Conservation (phyloP, 2,329 filamentous ascomycete species). For the Clathrospora elynae region DNA sequence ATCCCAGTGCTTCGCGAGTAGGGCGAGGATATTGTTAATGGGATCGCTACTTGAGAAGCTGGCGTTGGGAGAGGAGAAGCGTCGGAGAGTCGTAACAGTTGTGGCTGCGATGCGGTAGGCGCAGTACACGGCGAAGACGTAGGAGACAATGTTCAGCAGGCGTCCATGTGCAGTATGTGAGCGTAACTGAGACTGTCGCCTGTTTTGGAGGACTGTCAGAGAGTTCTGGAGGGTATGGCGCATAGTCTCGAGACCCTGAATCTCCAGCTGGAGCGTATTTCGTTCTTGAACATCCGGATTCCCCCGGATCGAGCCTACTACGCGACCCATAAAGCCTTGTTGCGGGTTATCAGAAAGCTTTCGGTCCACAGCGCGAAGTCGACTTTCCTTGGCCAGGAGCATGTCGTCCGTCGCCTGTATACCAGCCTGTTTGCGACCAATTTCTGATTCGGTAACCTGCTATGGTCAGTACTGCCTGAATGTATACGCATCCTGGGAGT, state of each 20-base stretch:
- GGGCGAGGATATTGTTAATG: conserved; percentile 79
- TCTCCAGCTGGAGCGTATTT: conserved; percentile 70
- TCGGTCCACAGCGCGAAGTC: conserved; percentile 71
- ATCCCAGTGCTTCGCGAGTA: conserved; percentile 83
- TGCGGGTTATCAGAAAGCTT: conserved; percentile 59
- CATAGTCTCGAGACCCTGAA: conserved; percentile 81
- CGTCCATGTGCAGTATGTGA: conserved; percentile 71
- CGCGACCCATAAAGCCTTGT: conserved; percentile 71
- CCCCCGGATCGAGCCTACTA: conserved; percentile 73
- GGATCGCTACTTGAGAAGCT: conserved; percentile 75
- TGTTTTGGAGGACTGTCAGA: conserved; percentile 65
- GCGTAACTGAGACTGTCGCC: conserved; percentile 67
- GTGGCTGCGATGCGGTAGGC: conserved; percentile 81
- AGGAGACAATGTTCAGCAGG: conserved; percentile 66
- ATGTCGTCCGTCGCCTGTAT: conserved; percentile 80
- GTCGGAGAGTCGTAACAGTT: conserved; percentile 68
- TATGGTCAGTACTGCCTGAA: conserved; percentile 18
- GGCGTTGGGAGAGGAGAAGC: conserved; percentile 56
- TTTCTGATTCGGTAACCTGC: conserved; percentile 70
- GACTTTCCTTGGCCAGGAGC: conserved; percentile 74
- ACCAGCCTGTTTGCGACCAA: conserved; percentile 77
- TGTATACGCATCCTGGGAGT: too few species aligned
- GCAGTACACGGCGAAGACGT: conserved; percentile 80
- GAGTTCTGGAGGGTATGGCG: conserved; percentile 70
- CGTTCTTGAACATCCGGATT: conserved; percentile 61